Percentiles rank a stretch among this genome's conserved stretches.
phyloP scores from a whole-genome alignment of 2,329 filamentous ascomycete genomes.

The Calonectria hongkongensis region DNA sequence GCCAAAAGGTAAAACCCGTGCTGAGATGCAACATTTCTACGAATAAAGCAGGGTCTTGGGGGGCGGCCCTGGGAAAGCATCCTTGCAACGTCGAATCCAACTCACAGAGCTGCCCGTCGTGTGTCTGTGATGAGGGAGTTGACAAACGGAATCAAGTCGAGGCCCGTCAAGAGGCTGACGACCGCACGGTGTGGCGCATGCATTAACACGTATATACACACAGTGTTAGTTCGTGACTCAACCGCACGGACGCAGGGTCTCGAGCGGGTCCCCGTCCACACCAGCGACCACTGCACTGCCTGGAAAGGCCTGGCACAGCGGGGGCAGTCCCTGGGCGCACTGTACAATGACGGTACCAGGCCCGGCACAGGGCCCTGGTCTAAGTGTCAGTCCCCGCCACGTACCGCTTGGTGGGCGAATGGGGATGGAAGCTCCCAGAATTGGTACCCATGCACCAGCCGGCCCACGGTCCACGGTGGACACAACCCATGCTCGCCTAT shows the following conservation, averaged over 20 bases:
- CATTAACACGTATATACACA: neutral
- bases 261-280: slow-evolving; percentile 4
- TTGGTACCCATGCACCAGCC: slow-evolving; percentile 17
- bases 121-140: slow-evolving; percentile 4
- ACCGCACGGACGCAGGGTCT: slow-evolving; percentile 31
- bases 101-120: slow-evolving; percentile 1
- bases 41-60: slow-evolving; percentile 9
- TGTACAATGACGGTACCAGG: slow-evolving; percentile 17
- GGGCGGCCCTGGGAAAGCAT: slow-evolving; percentile 28
- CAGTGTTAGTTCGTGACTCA: neutral
- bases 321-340: slow-evolving; percentile 9
- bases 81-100: slow-evolving; percentile 21
- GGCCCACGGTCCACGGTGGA: slow-evolving; percentile 24
- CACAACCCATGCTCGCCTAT: slow-evolving; percentile 32
- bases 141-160: slow-evolving; percentile 1
- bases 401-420: slow-evolving; percentile 20
- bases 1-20: slow-evolving; percentile 2
- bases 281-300: slow-evolving; percentile 26
- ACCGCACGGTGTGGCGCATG: slow-evolving; percentile 28
- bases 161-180: neutral
- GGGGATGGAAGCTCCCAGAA: slow-evolving; percentile 25
- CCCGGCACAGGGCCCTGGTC: slow-evolving; percentile 19
- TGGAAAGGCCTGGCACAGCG: slow-evolving; percentile 20
- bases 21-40: neutral
- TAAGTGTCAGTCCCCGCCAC: slow-evolving; percentile 30